These are phyloP conservation scores for Nicotiana tabacum DNA, from an alignment of 257 asterid genomes.

Conservation along the genomic window DNA sequence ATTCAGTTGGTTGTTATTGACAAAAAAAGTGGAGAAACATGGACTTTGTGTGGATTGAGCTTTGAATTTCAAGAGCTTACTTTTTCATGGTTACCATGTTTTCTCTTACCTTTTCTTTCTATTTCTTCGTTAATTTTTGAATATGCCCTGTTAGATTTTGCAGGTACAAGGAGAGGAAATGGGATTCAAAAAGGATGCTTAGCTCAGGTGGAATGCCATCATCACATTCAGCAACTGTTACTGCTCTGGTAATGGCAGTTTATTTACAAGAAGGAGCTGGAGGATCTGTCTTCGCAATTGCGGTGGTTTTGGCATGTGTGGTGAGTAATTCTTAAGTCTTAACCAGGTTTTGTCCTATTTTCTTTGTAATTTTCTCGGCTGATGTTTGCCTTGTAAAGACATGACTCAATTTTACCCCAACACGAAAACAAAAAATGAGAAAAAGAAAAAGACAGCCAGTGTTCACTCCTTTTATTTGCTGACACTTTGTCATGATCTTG, in stretches of 20 bases:
- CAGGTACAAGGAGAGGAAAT: slow-evolving; percentile 92
- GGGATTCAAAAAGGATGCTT: slow-evolving; percentile 90
- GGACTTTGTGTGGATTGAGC: background rate
- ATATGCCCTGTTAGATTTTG: slow-evolving; percentile 38
- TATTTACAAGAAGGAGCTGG: slow-evolving; percentile 78
- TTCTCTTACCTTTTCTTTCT: background rate
- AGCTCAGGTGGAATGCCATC: slow-evolving; percentile 99
- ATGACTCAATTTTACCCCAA: background rate
- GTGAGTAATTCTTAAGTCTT: slow-evolving; percentile 68
- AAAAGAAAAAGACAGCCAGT: background rate
- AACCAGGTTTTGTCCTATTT: slow-evolving; percentile 50
- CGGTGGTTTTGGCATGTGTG: slow-evolving; percentile 91
- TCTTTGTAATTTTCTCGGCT: slow-evolving; percentile 37
- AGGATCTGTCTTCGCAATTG: slow-evolving; percentile 74
- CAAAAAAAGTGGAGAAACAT: background rate
- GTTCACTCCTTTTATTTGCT: background rate
- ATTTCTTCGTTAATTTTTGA: slow-evolving; percentile 44
- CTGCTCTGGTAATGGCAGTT: slow-evolving; percentile 76
- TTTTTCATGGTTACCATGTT: background rate
- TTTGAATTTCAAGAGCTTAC: background rate
- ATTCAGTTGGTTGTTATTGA: background rate
- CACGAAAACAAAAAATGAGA: background rate
- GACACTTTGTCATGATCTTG: background rate
- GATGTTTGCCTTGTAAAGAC: slow-evolving; percentile 8
- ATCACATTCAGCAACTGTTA: slow-evolving; percentile 90